These are phyloP conservation scores for Quambalaria eucalypti DNA, from an alignment of 1,284 basidiomycete species.

Conservation along the genomic window DNA sequence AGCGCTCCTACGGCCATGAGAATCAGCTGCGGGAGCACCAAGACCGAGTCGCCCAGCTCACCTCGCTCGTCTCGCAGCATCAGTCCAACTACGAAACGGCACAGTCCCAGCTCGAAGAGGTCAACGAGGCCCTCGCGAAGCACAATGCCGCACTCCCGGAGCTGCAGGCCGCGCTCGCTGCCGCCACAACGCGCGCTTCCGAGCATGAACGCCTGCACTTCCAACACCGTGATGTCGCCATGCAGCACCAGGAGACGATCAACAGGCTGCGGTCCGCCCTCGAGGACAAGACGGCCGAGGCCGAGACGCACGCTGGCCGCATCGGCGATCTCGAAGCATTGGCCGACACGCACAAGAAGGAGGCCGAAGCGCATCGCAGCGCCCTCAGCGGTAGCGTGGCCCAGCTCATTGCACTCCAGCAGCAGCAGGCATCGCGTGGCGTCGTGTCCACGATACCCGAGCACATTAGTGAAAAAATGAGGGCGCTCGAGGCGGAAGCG, in stretches of 20 bases:
- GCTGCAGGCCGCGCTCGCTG: conserved; percentile 65
- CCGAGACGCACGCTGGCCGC: conserved; percentile 55
- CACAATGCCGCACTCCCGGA: conserved; percentile 79
- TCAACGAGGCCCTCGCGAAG: conserved; percentile 56
- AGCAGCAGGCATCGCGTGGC: conserved; percentile 15
- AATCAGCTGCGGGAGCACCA: conserved; percentile 66
- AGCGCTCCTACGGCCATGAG: conserved; percentile 60
- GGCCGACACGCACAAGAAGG: conserved; percentile 54
- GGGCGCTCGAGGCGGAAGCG: conserved; percentile 38
- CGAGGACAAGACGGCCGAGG: conserved; percentile 52
- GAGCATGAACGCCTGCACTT: conserved; percentile 69
- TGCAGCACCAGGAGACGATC: conserved; percentile 54
- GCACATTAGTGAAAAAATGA: conserved; percentile 35
- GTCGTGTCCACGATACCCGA: conserved; percentile 9
- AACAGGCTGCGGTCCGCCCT: conserved; percentile 68
- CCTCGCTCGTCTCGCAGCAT: conserved; percentile 65
- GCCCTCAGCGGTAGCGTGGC: conserved; percentile 36
- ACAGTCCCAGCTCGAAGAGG: conserved; percentile 62
- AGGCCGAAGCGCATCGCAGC: conserved; percentile 37
- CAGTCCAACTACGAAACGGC: conserved; percentile 67
- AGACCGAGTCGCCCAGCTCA: conserved; percentile 65
- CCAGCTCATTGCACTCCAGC: conserved; percentile 31
- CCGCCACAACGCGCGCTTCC: conserved; percentile 65
- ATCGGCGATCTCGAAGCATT: conserved; percentile 65
- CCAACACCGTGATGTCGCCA: conserved; percentile 31